These are phyloP conservation scores for Microcos paniculata DNA, from an alignment of 345 rosid genomes.

Conservation along the genomic window DNA sequence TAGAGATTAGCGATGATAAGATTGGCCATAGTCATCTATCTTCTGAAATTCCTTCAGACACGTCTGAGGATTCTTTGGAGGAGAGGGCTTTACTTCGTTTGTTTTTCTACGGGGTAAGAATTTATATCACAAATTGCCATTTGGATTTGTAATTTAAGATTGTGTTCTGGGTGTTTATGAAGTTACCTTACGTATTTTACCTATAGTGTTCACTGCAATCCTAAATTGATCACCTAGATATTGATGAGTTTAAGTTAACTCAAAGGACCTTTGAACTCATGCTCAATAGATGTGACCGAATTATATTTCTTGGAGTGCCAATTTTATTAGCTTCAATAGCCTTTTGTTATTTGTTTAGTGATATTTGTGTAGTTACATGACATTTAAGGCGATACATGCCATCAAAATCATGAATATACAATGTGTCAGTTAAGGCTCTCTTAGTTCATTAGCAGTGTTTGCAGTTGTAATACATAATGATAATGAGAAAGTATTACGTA, in stretches of 20 bases:
- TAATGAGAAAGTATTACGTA: slow-evolving; percentile 13
- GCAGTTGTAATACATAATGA: neutral
- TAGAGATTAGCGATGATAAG: slow-evolving; percentile 29
- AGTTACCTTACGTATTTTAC: neutral
- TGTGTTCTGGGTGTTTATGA: neutral
- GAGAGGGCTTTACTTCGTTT: slow-evolving; percentile 34
- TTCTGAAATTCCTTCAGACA: slow-evolving; percentile 28
- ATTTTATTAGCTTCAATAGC: neutral
- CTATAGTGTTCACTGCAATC: neutral
- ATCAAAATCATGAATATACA: neutral
- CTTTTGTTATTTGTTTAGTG: neutral
- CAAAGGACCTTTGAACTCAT: too few species aligned
- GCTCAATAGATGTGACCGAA: too few species aligned
- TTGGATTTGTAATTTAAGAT: neutral
- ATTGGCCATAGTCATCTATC: slow-evolving; percentile 27
- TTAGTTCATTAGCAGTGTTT: neutral
- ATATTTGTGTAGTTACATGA: neutral
- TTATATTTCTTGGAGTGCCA: too few species aligned
- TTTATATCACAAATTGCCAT: slow-evolving; percentile 18
- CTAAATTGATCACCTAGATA: neutral
- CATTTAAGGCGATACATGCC: neutral
- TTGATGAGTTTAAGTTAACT: neutral
- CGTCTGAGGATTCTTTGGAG: slow-evolving; percentile 35
- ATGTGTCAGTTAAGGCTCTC: neutral
- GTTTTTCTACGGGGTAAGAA: slow-evolving; percentile 77